These are phyloP conservation scores for Calvatia gigantea DNA, from an alignment of 768 basidiomycete species.

Conservation along the genomic window DNA sequence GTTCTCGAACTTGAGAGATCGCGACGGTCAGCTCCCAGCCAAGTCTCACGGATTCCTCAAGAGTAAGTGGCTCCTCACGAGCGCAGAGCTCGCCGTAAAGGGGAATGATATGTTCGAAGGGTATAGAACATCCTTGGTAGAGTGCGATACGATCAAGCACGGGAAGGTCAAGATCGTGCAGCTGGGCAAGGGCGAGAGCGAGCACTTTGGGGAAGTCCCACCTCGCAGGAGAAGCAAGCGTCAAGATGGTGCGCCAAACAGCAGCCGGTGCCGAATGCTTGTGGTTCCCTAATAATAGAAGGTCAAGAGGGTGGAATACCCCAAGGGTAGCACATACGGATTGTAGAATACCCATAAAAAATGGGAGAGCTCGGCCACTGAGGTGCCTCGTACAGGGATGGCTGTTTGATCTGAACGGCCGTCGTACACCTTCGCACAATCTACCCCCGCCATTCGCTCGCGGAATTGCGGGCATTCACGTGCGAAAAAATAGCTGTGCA, in stretches of 20 bases:
- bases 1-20: slow-evolving; percentile 4
- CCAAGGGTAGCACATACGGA: slow-evolving; percentile 34
- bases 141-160: slow-evolving; percentile 51
- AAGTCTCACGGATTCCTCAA: slow-evolving; percentile 51
- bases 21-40: slow-evolving; percentile 49
- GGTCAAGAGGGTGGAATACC: slow-evolving; percentile 14
- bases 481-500: slow-evolving; percentile 53
- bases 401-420: slow-evolving; percentile 33
- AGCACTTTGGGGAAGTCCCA: slow-evolving; percentile 57
- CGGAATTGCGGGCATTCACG: slow-evolving; percentile 47
- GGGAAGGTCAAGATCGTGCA: slow-evolving; percentile 38
- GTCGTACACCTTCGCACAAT: slow-evolving; percentile 21
- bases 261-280: slow-evolving; percentile 20
- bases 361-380: slow-evolving; percentile 46
- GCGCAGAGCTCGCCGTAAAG: slow-evolving; percentile 51
- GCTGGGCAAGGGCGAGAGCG: slow-evolving; percentile 49
- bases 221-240: slow-evolving; percentile 5
- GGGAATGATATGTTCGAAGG: slow-evolving; percentile 43
- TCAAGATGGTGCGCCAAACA: neutral
- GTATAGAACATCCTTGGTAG: slow-evolving; percentile 51
- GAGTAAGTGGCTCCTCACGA: slow-evolving; percentile 45
- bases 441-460: slow-evolving; percentile 24
- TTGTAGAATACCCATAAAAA: slow-evolving; percentile 67
- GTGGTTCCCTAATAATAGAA: neutral
- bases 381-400: slow-evolving; percentile 38